These are phyloP conservation scores for Samsoniella hepiali DNA, from an alignment of 2,329 filamentous ascomycete genomes.

Conservation along the genomic window DNA sequence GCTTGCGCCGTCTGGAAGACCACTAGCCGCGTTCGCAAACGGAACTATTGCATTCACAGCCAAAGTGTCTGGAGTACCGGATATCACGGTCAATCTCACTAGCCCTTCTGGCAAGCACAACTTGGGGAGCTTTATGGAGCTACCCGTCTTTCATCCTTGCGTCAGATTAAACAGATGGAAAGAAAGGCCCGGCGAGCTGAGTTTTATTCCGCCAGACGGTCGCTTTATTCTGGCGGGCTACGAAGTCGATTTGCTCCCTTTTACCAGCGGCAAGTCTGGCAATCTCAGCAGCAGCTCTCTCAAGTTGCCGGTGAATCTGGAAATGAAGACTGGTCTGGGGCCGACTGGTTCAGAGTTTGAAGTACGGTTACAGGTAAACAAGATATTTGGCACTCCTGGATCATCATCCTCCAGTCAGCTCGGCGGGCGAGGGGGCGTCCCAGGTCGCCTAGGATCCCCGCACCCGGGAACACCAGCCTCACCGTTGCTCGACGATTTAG, in stretches of 20 bases:
- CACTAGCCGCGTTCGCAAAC: conserved; percentile 81
- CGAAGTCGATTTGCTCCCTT: conserved; percentile 84
- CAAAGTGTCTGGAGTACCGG: conserved; percentile 91
- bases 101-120: conserved; percentile 78
- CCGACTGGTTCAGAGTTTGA: conserved; percentile 79
- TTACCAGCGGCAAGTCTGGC: conserved; percentile 56
- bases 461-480: conserved; percentile 54
- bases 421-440: conserved; percentile 43
- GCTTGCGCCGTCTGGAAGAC: conserved; percentile 83
- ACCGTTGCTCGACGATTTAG: conserved; percentile 70
- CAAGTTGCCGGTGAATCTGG: conserved; percentile 76
- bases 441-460: conserved; percentile 39
- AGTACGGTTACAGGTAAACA: conserved; percentile 70
- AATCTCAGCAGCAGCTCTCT: conserved; percentile 59
- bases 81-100: conserved; percentile 77
- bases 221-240: conserved; percentile 92
- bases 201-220: conserved; percentile 92
- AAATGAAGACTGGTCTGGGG: conserved; percentile 79
- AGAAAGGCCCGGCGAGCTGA: conserved; percentile 84
- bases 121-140: conserved; percentile 70
- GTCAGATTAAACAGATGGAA: conserved; percentile 88
- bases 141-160: conserved; percentile 95
- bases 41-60: conserved; percentile 93
- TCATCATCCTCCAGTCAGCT: conserved; percentile 33
- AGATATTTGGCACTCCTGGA: conserved; percentile 51